A percentile compares a stretch with the other conserved stretches of the same genome.
These are phyloP conservation scores for Elongisporangium undulatum DNA, from an alignment of 352 stramenopile genomes.

Conservation along the genomic window DNA sequence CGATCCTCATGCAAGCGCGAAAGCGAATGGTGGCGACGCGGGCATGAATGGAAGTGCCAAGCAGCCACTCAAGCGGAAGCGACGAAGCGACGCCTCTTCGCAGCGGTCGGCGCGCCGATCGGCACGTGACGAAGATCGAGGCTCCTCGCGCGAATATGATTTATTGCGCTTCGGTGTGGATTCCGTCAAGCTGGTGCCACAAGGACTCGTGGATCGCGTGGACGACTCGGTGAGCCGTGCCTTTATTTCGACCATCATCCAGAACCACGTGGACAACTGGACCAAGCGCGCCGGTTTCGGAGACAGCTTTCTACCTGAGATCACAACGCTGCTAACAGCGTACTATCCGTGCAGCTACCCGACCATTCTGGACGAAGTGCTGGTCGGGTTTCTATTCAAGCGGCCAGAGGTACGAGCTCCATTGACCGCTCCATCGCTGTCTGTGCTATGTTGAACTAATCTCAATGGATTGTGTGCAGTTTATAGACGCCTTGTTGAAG, in stretches of 20 bases:
- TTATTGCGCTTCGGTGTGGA: conserved; percentile 70
- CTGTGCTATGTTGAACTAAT: neutral
- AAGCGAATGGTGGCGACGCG: neutral
- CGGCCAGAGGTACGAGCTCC: conserved; percentile 58
- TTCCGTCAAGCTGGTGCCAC: conserved; percentile 66
- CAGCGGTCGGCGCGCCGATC: conserved; percentile 2
- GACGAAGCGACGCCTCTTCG: conserved; percentile 12
- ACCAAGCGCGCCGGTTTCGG: conserved; percentile 59
- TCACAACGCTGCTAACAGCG: conserved; percentile 63
- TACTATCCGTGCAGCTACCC: conserved; percentile 83
- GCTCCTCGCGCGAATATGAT: conserved; percentile 29
- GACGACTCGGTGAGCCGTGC: conserved; percentile 51
- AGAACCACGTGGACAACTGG: conserved; percentile 73
- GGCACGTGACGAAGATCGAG: conserved; percentile 10
- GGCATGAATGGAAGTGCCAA: conserved; percentile 1
- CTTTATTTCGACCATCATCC: conserved; percentile 46
- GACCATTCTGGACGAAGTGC: conserved; percentile 77
- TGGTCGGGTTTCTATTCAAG: conserved; percentile 73
- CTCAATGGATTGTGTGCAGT: conserved; percentile 8
- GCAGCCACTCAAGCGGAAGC: conserved; percentile 45
- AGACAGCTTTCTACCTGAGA: conserved; percentile 58
- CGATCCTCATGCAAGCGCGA: neutral
- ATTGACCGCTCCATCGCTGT: too few species aligned
- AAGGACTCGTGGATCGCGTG: conserved; percentile 81
- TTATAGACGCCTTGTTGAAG: conserved; percentile 54